Evolutionary conservation across 1,284 basidiomycete genomes (phyloP).

Genomic region (Tilletia caries): DNA sequence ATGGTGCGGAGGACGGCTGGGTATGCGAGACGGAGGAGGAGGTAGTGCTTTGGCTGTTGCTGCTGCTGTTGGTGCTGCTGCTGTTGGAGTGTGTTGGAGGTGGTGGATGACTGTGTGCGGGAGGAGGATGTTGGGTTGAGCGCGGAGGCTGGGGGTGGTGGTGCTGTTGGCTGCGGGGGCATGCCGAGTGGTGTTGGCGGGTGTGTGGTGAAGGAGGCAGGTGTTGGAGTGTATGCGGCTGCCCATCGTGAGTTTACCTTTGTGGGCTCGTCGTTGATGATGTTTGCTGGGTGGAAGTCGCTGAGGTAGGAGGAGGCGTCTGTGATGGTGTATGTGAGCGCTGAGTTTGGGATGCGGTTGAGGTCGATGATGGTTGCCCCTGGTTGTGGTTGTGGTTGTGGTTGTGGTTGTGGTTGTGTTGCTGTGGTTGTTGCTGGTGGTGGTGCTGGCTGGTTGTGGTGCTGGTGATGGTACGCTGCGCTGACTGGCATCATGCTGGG

Average conservation of each 20-base stretch:
- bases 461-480: no score
- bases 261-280: conserved; percentile 6
- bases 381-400: not conserved
- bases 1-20: conserved; percentile 24
- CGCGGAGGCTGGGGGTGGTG: no score
- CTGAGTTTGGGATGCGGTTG: not conserved
- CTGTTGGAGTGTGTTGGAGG: no score
- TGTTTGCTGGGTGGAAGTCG: conserved; percentile 13
- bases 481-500: no score
- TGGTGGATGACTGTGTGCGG: no score
- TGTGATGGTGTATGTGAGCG: conserved; percentile 12
- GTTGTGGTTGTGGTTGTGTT: no score
- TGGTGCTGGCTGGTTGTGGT: no score
- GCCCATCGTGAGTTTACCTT: not conserved
- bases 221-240: conserved; percentile 23
- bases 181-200: no score
- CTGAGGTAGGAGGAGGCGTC: not conserved
- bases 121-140: no score
- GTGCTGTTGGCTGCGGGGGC: no score
- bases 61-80: no score
- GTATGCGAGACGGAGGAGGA: conserved; percentile 13
- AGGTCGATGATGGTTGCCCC: conserved; percentile 13
- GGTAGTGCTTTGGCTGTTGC: conserved; percentile 8
- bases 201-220: not conserved
- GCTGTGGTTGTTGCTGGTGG: conserved; percentile 15